phyloP scores from a whole-genome alignment of 305 asterid genomes.

The Fraxinus latifolia region DNA sequence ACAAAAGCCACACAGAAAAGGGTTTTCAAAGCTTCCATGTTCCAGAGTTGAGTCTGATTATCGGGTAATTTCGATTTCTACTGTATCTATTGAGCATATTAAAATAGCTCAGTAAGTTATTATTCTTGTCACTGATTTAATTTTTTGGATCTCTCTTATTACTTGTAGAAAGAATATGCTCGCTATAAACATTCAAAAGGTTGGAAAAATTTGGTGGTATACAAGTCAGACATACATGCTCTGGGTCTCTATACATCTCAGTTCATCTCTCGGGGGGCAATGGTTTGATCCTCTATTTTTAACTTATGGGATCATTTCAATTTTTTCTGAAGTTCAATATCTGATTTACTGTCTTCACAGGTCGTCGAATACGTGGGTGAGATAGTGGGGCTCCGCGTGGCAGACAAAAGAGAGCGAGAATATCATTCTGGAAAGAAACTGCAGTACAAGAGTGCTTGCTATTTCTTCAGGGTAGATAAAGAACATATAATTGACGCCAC shows the following conservation, averaged over 20 bases:
- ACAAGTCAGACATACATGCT: slow-evolving; percentile 72
- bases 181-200: slow-evolving; percentile 57
- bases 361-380: slow-evolving; percentile 74
- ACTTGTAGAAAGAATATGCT: slow-evolving; percentile 57
- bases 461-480: slow-evolving; percentile 63
- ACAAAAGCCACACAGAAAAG: slow-evolving; percentile 38
- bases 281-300: slow-evolving; percentile 38
- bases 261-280: slow-evolving; percentile 54
- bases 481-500: slow-evolving; percentile 69
- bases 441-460: slow-evolving; percentile 69
- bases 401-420: slow-evolving; percentile 63
- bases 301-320: slow-evolving; percentile 12
- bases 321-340: slow-evolving; percentile 1
- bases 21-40: slow-evolving; percentile 34
- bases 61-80: slow-evolving; percentile 39
- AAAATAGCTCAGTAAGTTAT: slow-evolving; percentile 11
- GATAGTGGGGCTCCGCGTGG: slow-evolving; percentile 62
- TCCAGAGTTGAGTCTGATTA: slow-evolving; percentile 42
- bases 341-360: slow-evolving; percentile 27
- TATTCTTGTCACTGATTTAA: slow-evolving; percentile 9
- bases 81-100: slow-evolving; percentile 3
- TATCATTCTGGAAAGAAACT: slow-evolving; percentile 62
- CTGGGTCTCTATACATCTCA: slow-evolving; percentile 68
- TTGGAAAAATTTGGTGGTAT: slow-evolving; percentile 63
- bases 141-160: slow-evolving; percentile 17